Percentiles rank a stretch among this genome's conserved stretches.
phyloP scores from a whole-genome alignment of 192 early-diverging fungal genomes.

The Coemansia guatemalensis region DNA sequence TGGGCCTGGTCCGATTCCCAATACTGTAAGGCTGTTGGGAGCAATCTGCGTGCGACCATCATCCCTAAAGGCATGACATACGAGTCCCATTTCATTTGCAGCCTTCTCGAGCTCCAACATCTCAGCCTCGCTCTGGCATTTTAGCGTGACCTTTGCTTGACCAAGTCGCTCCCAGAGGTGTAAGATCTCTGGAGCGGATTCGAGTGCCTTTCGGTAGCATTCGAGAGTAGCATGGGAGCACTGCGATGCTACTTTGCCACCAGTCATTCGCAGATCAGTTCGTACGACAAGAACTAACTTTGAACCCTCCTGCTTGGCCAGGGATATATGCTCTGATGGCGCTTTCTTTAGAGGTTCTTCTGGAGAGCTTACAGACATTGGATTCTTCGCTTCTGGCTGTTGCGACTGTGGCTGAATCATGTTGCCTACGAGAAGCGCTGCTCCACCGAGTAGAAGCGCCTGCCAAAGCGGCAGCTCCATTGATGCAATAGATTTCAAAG shows the following conservation, averaged over 20 bases:
- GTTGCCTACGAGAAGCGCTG: conserved; percentile 12
- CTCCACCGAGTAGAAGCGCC: conserved; percentile 23
- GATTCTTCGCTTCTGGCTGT: neutral
- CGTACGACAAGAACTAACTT: conserved; percentile 72
- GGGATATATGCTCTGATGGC: neutral
- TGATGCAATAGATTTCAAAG: neutral
- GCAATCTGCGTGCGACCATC: conserved; percentile 33
- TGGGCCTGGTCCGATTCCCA: conserved; percentile 86
- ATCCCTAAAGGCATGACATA: conserved; percentile 37
- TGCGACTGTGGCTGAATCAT: neutral
- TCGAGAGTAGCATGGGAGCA: conserved; percentile 86
- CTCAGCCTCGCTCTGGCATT: conserved; percentile 64
- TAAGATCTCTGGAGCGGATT: conserved; percentile 42
- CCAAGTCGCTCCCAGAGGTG: conserved; percentile 69
- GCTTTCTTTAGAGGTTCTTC: neutral
- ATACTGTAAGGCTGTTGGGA: conserved; percentile 28
- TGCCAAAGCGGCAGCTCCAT: conserved; percentile 42
- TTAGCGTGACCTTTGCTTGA: conserved; percentile 80
- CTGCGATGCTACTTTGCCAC: conserved; percentile 88
- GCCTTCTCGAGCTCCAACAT: conserved; percentile 43
- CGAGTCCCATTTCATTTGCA: conserved; percentile 81
- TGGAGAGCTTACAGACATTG: neutral
- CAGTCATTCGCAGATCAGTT: conserved; percentile 80
- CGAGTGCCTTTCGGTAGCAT: conserved; percentile 58
- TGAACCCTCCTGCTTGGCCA: conserved; percentile 5